Base-by-base conservation (phyloP, 2,329 filamentous ascomycete genomes). In the Arthrobotrys pseudoclavata region DNA sequence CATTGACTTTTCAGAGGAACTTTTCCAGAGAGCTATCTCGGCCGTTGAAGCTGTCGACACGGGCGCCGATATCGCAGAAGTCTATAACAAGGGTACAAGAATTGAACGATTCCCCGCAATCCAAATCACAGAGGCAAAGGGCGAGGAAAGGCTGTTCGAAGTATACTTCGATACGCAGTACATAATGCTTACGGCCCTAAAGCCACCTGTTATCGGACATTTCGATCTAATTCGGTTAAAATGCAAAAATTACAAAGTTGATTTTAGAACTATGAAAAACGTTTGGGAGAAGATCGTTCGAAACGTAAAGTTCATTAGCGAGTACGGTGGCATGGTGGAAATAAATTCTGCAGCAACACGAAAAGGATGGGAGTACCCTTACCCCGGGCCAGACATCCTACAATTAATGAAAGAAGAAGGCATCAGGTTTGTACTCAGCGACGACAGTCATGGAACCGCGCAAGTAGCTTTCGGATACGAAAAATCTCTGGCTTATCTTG, bases 361-460 rank as follows among this genome's bases (percentile, higher is more conserved):
- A 79, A 99, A 99, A 86, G 96, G 95, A 4, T 88, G 98, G 84
- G 88, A 86, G 20, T 94, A 98, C 86, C 93, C 95, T 53, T 99
- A 99, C 86, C 96, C 96, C 0, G 90, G 90, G 79, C 87, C 88
- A 67, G 87, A 89, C 81, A 91, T 99, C 82, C 93, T 93, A 81
- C 87, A 92, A 87, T 91, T 92, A 81, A 83, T 84, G 6, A 87
- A 92, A 81, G 91, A 31, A 20, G 53, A 76, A 34, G 80, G 91
- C 24, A 94, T 96, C 24, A 89, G 88, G 76, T 97, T 98, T 84
- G 96, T 93, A 66, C 87, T 99, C 81, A 97, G 93, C 5, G 96
- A 99, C 83, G 96, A 99, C 84, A 97, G 94, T 83, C 96, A 99
- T 85, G 92, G 92, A 45, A 88, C 93, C 74, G 91, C 88, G 1